A percentile compares a stretch with the other conserved stretches of the same genome.
phyloP scores from a whole-genome alignment of 2,329 filamentous ascomycete genomes.

The Neonectria hederae region DNA sequence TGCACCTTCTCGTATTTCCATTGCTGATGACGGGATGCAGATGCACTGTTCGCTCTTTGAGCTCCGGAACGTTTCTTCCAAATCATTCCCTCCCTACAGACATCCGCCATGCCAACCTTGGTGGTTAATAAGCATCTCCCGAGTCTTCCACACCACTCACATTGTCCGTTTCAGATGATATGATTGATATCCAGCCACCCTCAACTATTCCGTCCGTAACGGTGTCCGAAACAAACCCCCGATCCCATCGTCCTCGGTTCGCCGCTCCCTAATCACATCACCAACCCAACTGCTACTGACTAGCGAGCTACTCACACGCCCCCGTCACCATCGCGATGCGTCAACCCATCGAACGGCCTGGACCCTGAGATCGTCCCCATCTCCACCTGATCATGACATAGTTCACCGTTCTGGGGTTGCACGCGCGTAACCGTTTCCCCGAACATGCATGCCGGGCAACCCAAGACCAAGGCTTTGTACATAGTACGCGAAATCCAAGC shows the following conservation, averaged over 20 bases:
- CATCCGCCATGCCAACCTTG: not conserved
- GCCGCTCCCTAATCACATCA: not conserved
- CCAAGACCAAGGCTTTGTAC: conserved; percentile 6
- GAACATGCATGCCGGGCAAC: not conserved
- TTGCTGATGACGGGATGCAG: not conserved
- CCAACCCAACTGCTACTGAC: too few species aligned
- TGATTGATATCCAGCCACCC: too few species aligned
- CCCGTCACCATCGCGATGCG: conserved; percentile 30
- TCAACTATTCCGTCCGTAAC: conserved; percentile 32
- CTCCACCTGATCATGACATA: conserved; percentile 35
- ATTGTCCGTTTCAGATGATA: not conserved
- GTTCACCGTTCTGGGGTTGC: conserved; percentile 34
- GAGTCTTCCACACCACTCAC: not conserved
- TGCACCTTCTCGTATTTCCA: too few species aligned
- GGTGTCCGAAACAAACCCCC: conserved; percentile 26
- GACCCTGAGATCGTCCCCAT: conserved; percentile 41
- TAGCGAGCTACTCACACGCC: conserved; percentile 26
- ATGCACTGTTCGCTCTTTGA: not conserved
- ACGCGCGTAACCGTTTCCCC: conserved; percentile 29
- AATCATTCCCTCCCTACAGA: not conserved
- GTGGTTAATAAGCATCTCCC: not conserved
- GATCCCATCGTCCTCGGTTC: not conserved
- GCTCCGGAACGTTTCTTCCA: not conserved
- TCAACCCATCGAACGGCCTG: conserved; percentile 40
- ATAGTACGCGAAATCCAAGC: not conserved